Conservation (phyloP, 306 rosid genomes). For the Echinosophora koreensis region DNA sequence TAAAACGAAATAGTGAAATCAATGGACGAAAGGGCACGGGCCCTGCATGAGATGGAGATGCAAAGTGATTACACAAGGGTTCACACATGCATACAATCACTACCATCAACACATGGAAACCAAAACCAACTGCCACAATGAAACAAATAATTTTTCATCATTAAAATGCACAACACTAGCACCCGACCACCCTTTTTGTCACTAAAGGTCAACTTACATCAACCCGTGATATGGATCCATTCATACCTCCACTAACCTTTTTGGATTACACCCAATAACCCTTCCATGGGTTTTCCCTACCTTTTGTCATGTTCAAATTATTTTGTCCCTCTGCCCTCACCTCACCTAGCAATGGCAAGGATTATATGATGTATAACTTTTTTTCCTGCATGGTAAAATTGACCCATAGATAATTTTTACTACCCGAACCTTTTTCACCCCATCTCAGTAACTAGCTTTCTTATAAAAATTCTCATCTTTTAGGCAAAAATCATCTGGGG, state of each 20-base stretch:
- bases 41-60: constrained; percentile 45
- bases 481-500: too few species aligned
- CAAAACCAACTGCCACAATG: constrained; percentile 67
- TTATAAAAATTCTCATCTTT: too few species aligned
- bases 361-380: background rate
- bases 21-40: constrained; percentile 53
- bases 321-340: constrained; percentile 51
- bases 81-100: too few species aligned
- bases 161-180: constrained; percentile 57
- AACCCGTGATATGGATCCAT: constrained; percentile 38
- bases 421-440: constrained; percentile 21
- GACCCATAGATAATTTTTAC: background rate
- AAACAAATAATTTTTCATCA: constrained; percentile 66
- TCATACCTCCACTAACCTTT: constrained; percentile 45
- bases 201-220: constrained; percentile 70
- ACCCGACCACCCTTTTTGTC: constrained; percentile 60
- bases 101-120: constrained; percentile 71
- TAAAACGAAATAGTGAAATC: constrained; percentile 29
- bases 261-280: constrained; percentile 39
- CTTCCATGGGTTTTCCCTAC: constrained; percentile 42
- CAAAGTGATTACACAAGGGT: constrained; percentile 11
- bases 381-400: background rate
- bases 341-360: constrained; percentile 23
- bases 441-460: too few species aligned
- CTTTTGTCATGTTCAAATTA: constrained; percentile 55